Base-by-base conservation (phyloP, 495 filamentous ascomycete species). In the Trichocladium antarcticum region DNA sequence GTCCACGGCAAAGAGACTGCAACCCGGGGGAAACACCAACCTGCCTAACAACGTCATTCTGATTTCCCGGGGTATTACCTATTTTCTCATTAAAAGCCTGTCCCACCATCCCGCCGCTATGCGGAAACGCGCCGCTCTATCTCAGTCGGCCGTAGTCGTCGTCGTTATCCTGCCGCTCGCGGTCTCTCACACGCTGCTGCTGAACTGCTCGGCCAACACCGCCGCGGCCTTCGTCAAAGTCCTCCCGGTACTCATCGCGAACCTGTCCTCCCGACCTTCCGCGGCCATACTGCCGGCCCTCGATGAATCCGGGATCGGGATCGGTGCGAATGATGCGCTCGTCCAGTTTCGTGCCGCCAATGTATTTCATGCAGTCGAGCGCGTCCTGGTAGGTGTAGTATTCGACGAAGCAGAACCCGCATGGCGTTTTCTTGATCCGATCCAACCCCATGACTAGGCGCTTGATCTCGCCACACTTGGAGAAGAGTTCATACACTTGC, bases 391-490 rank as follows among this genome's bases (percentile, higher is more conserved):
- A 89, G 12, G 81, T 97, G 69, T 97, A 98, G 68, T 98, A 98
- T 67, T 98, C 92, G 57, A 98, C 92, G 60, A 98, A 98, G 71
- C 92, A 98, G 71, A 98, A 98, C 10, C 92, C 92, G 68, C 92
- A 98, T 5, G 92, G 92, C 14, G 92, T 98, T 69, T 98, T 98
- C 68, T 83, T 85, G 72, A 89, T 92, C 15, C 92, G 82, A 62
- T 98, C 93, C 19, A 98, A 77, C 37, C 92, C 92, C 92, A 98
- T 98, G n/a, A 98, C 83, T 20, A 98, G 76, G 31, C 92, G 83
- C 67, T 96, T 97, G 63, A 98, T 90, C 71, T 96, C 90, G 49
- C 92, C 92, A 63, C 87, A 95, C 78, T 97, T 97, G 12, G 85
- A 75, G 64, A 97, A 97, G 10, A 97, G 82, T 64, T 95, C 93